Evolutionary conservation across 352 stramenopile species (phyloP).

Genomic region (Phytophthora agathidicida): DNA sequence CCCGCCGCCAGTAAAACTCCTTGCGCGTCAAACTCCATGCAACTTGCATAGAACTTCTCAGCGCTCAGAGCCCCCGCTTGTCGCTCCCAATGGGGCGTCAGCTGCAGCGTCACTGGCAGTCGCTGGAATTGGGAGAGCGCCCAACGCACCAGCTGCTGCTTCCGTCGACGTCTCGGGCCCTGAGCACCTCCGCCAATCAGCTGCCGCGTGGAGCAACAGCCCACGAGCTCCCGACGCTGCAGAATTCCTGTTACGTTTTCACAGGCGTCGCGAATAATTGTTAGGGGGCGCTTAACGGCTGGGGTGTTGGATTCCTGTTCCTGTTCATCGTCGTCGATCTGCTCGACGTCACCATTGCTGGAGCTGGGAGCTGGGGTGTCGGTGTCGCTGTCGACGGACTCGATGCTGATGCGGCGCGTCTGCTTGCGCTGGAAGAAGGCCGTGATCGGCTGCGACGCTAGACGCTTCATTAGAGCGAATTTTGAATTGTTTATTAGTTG

Average conservation of each 20-base stretch:
- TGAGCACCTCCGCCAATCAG: slow-evolving; percentile 2
- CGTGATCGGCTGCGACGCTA: slow-evolving; percentile 47
- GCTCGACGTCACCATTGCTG: slow-evolving; percentile 3
- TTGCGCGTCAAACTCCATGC: slow-evolving; percentile 70
- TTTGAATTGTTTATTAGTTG: slow-evolving; percentile 6
- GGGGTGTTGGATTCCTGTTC: neutral
- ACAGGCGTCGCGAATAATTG: slow-evolving; percentile 8
- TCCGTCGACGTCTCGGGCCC: slow-evolving; percentile 29
- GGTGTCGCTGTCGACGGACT: slow-evolving; percentile 22
- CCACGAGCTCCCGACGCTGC: slow-evolving; percentile 51
- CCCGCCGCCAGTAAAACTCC: slow-evolving; percentile 70
- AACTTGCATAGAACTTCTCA: slow-evolving; percentile 62
- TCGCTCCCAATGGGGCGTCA: slow-evolving; percentile 52
- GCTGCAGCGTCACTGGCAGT: slow-evolving; percentile 48
- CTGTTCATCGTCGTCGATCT: slow-evolving; percentile 1
- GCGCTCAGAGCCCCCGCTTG: slow-evolving; percentile 30
- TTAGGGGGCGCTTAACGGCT: neutral
- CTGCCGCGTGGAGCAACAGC: slow-evolving; percentile 6
- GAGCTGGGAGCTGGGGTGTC: slow-evolving; percentile 1
- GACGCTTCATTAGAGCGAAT: slow-evolving; percentile 30
- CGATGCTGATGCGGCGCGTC: slow-evolving; percentile 21
- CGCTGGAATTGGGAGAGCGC: slow-evolving; percentile 53
- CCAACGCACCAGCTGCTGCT: slow-evolving; percentile 65
- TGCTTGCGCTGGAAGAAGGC: slow-evolving; percentile 75
- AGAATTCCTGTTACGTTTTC: slow-evolving; percentile 45